A percentile compares a stretch with the other conserved stretches of the same genome.
Evolutionary conservation across 2,329 filamentous ascomycete genomes (phyloP).

Genomic region (Phaeosphaeriaceae sp.): DNA sequence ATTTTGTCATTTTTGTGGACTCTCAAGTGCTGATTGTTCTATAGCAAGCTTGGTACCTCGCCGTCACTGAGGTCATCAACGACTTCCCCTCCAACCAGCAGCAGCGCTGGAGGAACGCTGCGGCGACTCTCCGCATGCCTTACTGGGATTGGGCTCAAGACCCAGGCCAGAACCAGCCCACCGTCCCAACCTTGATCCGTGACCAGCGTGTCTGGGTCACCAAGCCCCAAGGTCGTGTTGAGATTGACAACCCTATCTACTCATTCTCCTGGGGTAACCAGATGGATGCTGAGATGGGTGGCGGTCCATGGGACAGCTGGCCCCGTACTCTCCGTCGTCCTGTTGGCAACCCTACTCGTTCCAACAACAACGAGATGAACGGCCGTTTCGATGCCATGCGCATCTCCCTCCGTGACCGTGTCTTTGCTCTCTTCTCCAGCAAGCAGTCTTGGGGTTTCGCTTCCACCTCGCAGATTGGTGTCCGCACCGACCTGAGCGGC

Average conservation of each 20-base stretch:
- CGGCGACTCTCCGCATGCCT: conserved; percentile 52
- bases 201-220: conserved; percentile 54
- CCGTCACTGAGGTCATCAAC: conserved; percentile 51
- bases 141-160: conserved; percentile 59
- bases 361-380: conserved; percentile 49
- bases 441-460: conserved; percentile 39
- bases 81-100: conserved; percentile 51
- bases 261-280: conserved; percentile 57
- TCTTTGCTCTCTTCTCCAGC: conserved; percentile 46
- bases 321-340: conserved; percentile 43
- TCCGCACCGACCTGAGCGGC: conserved; percentile 35
- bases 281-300: conserved; percentile 61
- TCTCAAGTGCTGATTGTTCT: background rate
- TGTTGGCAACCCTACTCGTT: conserved; percentile 40
- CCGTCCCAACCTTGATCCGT: conserved; percentile 46
- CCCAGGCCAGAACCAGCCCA: conserved; percentile 37
- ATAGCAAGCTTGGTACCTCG: conserved; percentile 53
- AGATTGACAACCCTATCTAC: conserved; percentile 57
- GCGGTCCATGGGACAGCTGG: conserved; percentile 43
- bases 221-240: conserved; percentile 49
- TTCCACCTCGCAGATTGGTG: conserved; percentile 41
- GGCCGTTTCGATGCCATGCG: conserved; percentile 36
- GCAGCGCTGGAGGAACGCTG: conserved; percentile 50
- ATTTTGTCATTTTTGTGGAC: background rate
- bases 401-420: conserved; percentile 44